These are phyloP conservation scores for Cephalotrichum gorgonifer DNA, from an alignment of 2,329 filamentous ascomycete genomes.

Conservation along the genomic window DNA sequence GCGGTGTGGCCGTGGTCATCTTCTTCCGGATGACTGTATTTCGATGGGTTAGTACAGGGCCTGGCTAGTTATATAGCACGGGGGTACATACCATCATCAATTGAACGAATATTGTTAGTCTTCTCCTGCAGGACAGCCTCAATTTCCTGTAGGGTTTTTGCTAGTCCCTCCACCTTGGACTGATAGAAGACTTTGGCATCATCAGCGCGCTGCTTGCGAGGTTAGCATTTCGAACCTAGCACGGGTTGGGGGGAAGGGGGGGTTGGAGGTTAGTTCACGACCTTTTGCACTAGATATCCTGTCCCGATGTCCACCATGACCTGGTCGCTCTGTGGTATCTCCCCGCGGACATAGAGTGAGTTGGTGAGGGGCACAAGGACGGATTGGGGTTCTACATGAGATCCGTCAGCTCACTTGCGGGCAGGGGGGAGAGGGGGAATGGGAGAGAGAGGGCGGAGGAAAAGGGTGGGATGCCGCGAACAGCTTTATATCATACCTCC, in stretches of 20 bases:
- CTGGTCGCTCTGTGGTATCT: conserved; percentile 60
- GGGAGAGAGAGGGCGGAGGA: background rate
- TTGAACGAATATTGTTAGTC: conserved; percentile 70
- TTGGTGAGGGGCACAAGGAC: conserved; percentile 92
- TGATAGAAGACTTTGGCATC: conserved; percentile 48
- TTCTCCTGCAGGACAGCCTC: conserved; percentile 56
- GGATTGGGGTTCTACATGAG: conserved; percentile 27
- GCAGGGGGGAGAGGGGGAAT: background rate
- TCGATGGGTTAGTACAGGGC: conserved; percentile 4
- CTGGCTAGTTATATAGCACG: background rate
- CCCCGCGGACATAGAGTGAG: conserved; percentile 86
- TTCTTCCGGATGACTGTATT: conserved; percentile 26
- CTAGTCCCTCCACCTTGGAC: conserved; percentile 41
- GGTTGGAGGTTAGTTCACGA: conserved; percentile 17
- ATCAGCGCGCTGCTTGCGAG: conserved; percentile 32
- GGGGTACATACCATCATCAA: conserved; percentile 65
- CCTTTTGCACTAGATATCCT: conserved; percentile 92
- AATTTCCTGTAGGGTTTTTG: conserved; percentile 43
- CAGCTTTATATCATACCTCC: conserved; percentile 15
- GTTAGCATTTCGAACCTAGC: conserved; percentile 1
- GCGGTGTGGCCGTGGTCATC: conserved; percentile 15
- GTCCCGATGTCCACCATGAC: conserved; percentile 91
- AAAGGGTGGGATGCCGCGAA: background rate
- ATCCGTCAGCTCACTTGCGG: background rate
- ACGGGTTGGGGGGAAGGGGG: too few relatives aligned